Evolutionary conservation across 148 eudicot genomes (phyloP).

Genomic region (Polygonum aviculare): DNA sequence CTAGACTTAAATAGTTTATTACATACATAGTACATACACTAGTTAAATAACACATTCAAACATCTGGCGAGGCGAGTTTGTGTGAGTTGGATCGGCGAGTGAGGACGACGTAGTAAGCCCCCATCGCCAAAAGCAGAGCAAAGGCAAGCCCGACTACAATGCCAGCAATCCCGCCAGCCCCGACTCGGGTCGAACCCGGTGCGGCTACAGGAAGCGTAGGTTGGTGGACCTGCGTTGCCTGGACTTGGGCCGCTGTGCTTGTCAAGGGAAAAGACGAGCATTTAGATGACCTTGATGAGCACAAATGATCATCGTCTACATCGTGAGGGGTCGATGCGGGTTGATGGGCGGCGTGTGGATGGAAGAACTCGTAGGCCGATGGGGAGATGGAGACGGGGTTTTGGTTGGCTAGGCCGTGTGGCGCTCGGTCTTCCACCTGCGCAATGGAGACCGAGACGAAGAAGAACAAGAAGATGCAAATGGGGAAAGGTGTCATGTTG

Average conservation of each 20-base stretch:
- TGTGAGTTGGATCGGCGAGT: constrained; percentile 13
- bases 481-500: neutral
- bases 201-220: constrained; percentile 1
- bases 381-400: constrained; percentile 55
- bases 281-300: neutral
- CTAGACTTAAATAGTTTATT: neutral
- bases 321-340: neutral
- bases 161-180: constrained; percentile 27
- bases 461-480: constrained; percentile 18
- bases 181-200: neutral
- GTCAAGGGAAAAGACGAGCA: neutral
- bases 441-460: constrained; percentile 14
- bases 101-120: constrained; percentile 35
- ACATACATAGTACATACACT: neutral
- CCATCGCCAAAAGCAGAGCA: constrained; percentile 34
- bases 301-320: neutral
- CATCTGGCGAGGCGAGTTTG: neutral
- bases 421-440: constrained; percentile 37
- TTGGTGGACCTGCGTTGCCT: constrained; percentile 22
- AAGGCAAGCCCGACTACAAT: constrained; percentile 28
- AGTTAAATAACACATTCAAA: neutral
- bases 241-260: constrained; percentile 6
- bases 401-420: constrained; percentile 54
- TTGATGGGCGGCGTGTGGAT: constrained; percentile 27
- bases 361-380: constrained; percentile 57